Conservation (phyloP, 352 stramenopile species). For the Plasmopara muralis region DNA sequence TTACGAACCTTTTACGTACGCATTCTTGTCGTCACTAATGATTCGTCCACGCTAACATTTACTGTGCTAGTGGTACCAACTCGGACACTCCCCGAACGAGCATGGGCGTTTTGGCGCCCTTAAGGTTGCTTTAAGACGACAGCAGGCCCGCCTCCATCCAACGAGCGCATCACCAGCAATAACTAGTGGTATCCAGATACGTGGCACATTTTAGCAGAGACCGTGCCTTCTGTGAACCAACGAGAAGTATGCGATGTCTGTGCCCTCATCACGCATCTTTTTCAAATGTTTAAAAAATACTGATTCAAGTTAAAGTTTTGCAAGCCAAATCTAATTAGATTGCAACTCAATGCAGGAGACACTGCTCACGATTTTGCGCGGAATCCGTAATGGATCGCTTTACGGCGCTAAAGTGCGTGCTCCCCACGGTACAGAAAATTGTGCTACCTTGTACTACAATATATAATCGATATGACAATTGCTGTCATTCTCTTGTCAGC, state of each 20-base stretch:
- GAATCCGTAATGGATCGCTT: conserved; percentile 80
- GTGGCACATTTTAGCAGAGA: conserved; percentile 27
- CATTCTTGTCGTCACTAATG: conserved; percentile 5
- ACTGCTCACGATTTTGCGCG: conserved; percentile 67
- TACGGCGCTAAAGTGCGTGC: conserved; percentile 88
- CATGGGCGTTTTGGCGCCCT: conserved; percentile 45
- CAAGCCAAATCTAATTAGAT: conserved; percentile 11
- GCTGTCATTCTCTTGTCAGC: conserved; percentile 29
- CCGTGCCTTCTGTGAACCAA: conserved; percentile 23
- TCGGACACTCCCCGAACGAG: conserved; percentile 26
- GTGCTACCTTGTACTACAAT: background rate
- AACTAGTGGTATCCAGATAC: conserved; percentile 70
- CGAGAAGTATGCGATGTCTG: conserved; percentile 28
- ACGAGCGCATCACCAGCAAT: conserved; percentile 47
- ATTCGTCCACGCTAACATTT: background rate
- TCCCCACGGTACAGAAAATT: conserved; percentile 56
- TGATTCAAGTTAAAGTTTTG: conserved; percentile 8
- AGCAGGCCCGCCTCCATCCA: conserved; percentile 42
- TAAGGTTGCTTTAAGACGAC: conserved; percentile 34
- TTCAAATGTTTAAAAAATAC: conserved; percentile 37
- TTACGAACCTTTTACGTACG: conserved; percentile 57
- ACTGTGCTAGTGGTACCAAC: conserved; percentile 17
- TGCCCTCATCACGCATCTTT: conserved; percentile 41
- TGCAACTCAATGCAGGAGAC: conserved; percentile 35
- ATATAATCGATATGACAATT: conserved; percentile 1